phyloP scores from a whole-genome alignment of 441 rosid genomes.

The Eutrema salsugineum region DNA sequence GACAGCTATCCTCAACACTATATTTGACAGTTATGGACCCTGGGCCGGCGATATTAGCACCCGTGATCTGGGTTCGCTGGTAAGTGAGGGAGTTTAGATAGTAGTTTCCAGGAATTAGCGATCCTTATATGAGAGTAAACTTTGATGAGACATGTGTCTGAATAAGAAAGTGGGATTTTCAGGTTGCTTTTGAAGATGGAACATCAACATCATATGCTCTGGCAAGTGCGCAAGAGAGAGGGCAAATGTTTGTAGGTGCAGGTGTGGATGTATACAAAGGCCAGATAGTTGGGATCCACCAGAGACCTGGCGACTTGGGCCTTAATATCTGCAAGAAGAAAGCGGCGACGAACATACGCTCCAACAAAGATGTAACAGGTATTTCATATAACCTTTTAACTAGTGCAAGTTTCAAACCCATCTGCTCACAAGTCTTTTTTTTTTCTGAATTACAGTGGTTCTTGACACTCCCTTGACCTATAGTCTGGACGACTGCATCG shows the following conservation, averaged over 20 bases:
- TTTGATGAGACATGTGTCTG: constrained; percentile 2
- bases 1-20: constrained; percentile 89
- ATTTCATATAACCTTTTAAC: not conserved
- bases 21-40: constrained; percentile 87
- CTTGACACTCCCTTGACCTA: constrained; percentile 83
- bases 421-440: constrained; percentile 1
- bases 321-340: constrained; percentile 96
- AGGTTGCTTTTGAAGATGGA: constrained; percentile 96
- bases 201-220: constrained; percentile 84
- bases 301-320: constrained; percentile 83
- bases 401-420: constrained; percentile 2
- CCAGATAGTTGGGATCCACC: constrained; percentile 94
- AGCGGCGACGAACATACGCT: constrained; percentile 90
- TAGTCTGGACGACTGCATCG: constrained; percentile 95
- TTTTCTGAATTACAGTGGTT: constrained; percentile 51
- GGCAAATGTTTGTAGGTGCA: constrained; percentile 84
- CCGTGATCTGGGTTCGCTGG: constrained; percentile 93
- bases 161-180: constrained; percentile 28
- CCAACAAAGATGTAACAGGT: constrained; percentile 92
- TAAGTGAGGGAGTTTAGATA: constrained; percentile 33
- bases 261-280: constrained; percentile 89
- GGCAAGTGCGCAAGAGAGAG: constrained; percentile 84
- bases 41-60: constrained; percentile 92
- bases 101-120: constrained; percentile 1
- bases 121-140: not conserved